Base-by-base conservation (phyloP, 306 rosid species). In the Dalbergia oliveri region DNA sequence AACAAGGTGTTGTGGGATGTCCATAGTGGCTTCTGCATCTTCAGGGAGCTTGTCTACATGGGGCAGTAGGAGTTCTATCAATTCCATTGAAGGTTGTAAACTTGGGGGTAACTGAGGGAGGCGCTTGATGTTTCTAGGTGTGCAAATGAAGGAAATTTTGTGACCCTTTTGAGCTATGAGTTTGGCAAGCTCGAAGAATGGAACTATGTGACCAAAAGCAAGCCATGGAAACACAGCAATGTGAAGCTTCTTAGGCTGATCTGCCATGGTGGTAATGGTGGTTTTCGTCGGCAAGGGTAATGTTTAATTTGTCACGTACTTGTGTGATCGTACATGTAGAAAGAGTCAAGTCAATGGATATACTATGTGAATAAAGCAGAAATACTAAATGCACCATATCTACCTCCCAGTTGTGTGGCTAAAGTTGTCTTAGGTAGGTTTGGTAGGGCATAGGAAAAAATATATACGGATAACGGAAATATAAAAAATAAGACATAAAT, bases 171-270 rank as follows among this genome's bases (percentile, higher is more conserved):
- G 71, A 18, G 87, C 92, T 15, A 86, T 73, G 62, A 79, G 83
- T 63, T 86, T 86, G 5, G 84, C 67, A 4, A 89, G 80, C 79
- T 89, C 81, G 0, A 89, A 47, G 63, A 57, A 82, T 11, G 90
- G 90, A 33, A 73, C 13, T 5, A 88, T 64, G 69, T 88, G 89
- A 16, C 88, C 89, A 13, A 85, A 85, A 5, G 88, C 91, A 7
- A 82, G 78, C 90, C 92, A 88, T 69, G 92, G 92, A 49, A 86
- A 84, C 61, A 88, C 23, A 39, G 77, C 87, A 8, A 82, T 45
- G 35, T 77, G 87, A 56, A 88, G 88, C 81, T 82, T 79, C 13
- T 39, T 45, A 34, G 65, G 31, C 31, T 26, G 31, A 26, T 26
- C 31, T 1, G 31, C 31, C 31, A 26, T 26, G 31, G 3, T 26